Base-by-base conservation (phyloP, 148 eudicot genomes). In the Arctostaphylos glauca region DNA sequence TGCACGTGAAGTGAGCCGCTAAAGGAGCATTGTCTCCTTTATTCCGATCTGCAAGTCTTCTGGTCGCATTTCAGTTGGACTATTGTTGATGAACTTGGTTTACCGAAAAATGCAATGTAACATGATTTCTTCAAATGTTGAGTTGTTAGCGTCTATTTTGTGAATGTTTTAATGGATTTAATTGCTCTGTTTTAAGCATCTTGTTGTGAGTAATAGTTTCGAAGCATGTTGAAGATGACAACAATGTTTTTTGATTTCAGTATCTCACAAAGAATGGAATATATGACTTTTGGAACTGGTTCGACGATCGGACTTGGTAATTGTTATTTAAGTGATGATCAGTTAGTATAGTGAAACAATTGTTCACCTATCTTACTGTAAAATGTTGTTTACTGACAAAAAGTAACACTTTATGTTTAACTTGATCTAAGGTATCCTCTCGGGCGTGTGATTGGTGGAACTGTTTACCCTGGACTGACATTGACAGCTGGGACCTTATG, bases 281-380 rank as follows among this genome's bases (percentile, higher is more conserved):
- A 83, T 94, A 94, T 79, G 99, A 94, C 88, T 96, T 96, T 76
- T 96, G 99, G 99, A 96, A 96, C 83, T 96, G 98, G 97, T 96
- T 96, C 89, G 99, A 96, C 80, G 99, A 96, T 84, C 90, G 99
- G 79, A 96, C 99, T 84, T 96, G 99, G 99, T 96, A 96, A 89
- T 84, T 73, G 48, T 59, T 86, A 67, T 70, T 49, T 66, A 80
- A 55, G 18, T 38, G 58, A 21, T 56, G 18, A 67, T 68, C 13
- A 31, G 77, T 64, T 81, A 23, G 15, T 76, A 43, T 43, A 6
- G 47, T 1, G 21, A 6, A 48, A 60, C 18, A 16, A 19, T 46
- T 81, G 81, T 76, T 38, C 75, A 50, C 50, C 56, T 73, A 14
- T 25, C 79, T 6, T 75, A 48, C 13, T 44, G 74, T 80, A 23